Conservation (phyloP, 2,329 filamentous ascomycete genomes). For the Pestalotiopsis sp. region DNA sequence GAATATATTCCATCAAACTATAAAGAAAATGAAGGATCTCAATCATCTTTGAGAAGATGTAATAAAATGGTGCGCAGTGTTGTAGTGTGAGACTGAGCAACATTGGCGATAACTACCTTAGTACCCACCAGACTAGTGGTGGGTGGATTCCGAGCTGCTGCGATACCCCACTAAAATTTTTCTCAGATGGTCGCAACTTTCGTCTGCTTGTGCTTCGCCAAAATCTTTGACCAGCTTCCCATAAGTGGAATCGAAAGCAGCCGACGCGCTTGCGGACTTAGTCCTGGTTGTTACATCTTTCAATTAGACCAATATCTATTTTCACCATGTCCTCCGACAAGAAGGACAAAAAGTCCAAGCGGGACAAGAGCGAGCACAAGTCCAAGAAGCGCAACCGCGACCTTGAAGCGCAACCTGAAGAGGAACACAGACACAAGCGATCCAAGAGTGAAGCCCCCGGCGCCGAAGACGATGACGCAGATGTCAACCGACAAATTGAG, state of each 20-base stretch:
- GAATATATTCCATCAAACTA: no score
- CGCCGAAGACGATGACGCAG: conserved; percentile 9
- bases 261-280: background rate
- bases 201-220: background rate
- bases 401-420: conserved; percentile 18
- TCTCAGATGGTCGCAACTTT: background rate
- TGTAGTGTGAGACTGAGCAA: background rate
- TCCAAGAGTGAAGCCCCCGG: conserved; percentile 39
- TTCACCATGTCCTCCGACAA: conserved; percentile 14
- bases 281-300: background rate
- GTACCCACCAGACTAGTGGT: background rate
- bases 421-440: conserved; percentile 52
- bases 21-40: no score
- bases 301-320: background rate
- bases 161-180: conserved; percentile 13
- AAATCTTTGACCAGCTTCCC: background rate
- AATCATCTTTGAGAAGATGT: no score
- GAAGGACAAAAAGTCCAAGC: conserved; percentile 24
- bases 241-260: background rate
- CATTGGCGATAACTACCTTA: background rate
- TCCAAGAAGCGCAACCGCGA: conserved; percentile 30
- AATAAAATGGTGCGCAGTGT: background rate
- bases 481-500: background rate
- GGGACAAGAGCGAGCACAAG: conserved; percentile 19
- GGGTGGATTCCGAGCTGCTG: background rate